Evolutionary conservation across 2,329 filamentous ascomycete genomes (phyloP), one percentile per base, ranked within the genome.

Genomic region (Trichoderma polysporum): DNA sequence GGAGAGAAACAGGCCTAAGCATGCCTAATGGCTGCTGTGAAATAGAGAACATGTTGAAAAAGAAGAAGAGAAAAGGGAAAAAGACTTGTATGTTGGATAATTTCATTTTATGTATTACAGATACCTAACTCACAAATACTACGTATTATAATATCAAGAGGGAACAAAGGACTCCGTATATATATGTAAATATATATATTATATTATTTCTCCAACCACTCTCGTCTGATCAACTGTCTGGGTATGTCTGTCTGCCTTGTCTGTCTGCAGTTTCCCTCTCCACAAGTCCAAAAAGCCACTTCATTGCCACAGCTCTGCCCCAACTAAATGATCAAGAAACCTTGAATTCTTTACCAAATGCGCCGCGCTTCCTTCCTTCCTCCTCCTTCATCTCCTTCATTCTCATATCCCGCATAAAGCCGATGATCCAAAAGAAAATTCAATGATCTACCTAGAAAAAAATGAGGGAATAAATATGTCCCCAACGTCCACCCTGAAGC

Each of bases 1-100:
- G 61, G 45, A 29, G 59, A 66, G 17, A 68, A 68, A 45, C 66
- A 59, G 27, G 66, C 47, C 2, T 68, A 37, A 53, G 3, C 4
- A 22, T 5, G 22, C n/a, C 29, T 17, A 33, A 25, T 37, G 45
- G 41, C 2, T 27, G 15, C 27, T 45, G 25, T 50, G 29, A 37
- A 37, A 45, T 45, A 49, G 12, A 35, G 15, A 6, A 27, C 4
- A 17, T 17, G 2, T 8, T 6, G 4, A n/a, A 17, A 13, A 12
- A 49, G 8, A n/a, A 13, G 27, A 12, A n/a, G 4, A 22, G 1
- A 52, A 41, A 22, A 12, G n/a, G 31, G 15, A 19, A 12, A 9
- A 5, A 19, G 9, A 10, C 10, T n/a, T 7, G 22, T 5, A 31
- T 29, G 10, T 25, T 31, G n/a, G 10, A 50, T 19, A n/a, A 9